Percentiles rank a stretch among this genome's conserved stretches.
These are phyloP conservation scores for Magnusiomyces fungicola DNA, from an alignment of 1,139 yeast species.

Conservation along the genomic window DNA sequence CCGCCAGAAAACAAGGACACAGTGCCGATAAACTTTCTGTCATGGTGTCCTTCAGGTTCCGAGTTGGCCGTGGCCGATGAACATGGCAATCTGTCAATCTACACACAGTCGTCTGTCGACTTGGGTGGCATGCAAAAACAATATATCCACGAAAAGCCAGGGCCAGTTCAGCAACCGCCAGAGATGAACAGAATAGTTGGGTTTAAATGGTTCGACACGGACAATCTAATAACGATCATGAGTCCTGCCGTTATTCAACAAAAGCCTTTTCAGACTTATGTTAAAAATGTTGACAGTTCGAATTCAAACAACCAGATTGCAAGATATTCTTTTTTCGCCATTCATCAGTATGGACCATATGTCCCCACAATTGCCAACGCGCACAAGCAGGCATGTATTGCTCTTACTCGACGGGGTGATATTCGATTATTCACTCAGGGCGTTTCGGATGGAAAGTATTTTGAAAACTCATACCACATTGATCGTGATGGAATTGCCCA, in stretches of 20 bases:
- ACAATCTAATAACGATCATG: conserved; percentile 42
- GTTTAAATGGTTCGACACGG: conserved; percentile 63
- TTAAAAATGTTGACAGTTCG: conserved; percentile 3
- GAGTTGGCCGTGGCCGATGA: conserved; percentile 39
- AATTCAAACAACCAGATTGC: conserved; percentile 11
- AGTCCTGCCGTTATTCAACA: conserved; percentile 22
- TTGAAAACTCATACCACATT: conserved; percentile 25
- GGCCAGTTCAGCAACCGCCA: conserved; percentile 16
- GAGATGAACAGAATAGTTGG: conserved; percentile 38
- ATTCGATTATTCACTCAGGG: conserved; percentile 35
- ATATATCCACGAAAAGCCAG: conserved; percentile 16
- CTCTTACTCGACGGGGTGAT: conserved; percentile 57
- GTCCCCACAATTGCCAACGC: conserved; percentile 47
- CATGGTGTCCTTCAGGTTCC: conserved; percentile 38
- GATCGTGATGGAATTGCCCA: conserved; percentile 14
- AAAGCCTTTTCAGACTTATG: conserved; percentile 12
- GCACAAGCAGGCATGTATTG: conserved; percentile 66
- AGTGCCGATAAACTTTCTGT: conserved; percentile 30
- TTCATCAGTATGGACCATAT: conserved; percentile 55
- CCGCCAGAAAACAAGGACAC: conserved; percentile 20
- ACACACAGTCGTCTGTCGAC: conserved; percentile 20
- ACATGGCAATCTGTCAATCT: conserved; percentile 35
- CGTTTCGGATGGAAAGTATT: conserved; percentile 25
- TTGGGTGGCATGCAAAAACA: conserved; percentile 25
- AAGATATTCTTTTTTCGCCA: conserved; percentile 38